Evolutionary conservation across 352 stramenopile genomes (phyloP), one percentile per base, ranked within the genome.

Genomic region (Phytophthora tentaculata): DNA sequence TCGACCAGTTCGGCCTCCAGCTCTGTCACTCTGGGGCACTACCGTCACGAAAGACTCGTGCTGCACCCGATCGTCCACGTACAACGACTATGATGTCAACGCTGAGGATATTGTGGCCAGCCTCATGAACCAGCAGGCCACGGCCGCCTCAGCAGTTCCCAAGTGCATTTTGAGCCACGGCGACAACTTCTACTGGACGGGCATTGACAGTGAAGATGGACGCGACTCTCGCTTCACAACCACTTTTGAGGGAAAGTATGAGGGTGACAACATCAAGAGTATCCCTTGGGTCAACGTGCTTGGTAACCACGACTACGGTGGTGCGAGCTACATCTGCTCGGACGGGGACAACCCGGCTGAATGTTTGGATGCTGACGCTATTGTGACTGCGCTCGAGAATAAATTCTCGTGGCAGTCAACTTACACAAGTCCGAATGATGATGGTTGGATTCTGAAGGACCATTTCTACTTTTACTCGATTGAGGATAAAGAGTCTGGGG

Each of bases 271-370:
- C 62, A 72, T 90, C 14, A 79, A 73, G 20, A 75, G 58, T 22
- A 69, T 90, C 5, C 79, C 78, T 47, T 90, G 81, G 81, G 50
- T 90, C 26, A 90, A 89, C 32, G 80, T 89, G 24, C 69, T 90
- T 60, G 81, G 81, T n/a, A 90, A 90, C 70, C 81, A 90, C 76
- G 81, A 90, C 69, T 89, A 89, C 61, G 81, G 81, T 51, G 81
- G 81, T 14, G 77, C 76, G 29, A 77, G 68, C 41, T 90, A 80
- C 79, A 81, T 90, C 50, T 90, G 81, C 63, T 72, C 68, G 17
- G 61, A 79, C 44, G 72, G 70, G 5, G 66, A 73, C 16, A 64
- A 78, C 45, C 56, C 70, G 16, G 59, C 65, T 13, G 55, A 75
- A 39, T 84, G 77, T 48, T 57, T 50, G 12, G 65, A 60, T 26